Conservation (phyloP, 441 rosid species). For the Bocquillonia castaneifolia region DNA sequence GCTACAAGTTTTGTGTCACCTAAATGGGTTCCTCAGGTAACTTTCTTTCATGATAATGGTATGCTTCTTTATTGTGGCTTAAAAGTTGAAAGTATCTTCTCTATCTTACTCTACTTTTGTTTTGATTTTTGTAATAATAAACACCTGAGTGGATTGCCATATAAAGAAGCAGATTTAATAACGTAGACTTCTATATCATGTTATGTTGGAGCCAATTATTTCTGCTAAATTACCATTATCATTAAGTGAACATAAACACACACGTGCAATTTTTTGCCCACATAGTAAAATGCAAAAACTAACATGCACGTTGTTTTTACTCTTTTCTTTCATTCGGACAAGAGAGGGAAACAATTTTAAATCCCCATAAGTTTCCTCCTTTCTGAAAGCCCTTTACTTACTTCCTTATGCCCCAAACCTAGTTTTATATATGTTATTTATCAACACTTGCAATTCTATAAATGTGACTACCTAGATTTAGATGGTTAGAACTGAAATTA, state of each 20-base stretch:
- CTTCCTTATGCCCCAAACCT: neutral
- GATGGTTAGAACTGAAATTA: neutral
- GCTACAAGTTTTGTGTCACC: slow-evolving; percentile 99
- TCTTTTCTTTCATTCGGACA: neutral
- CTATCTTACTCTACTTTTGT: neutral
- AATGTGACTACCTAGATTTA: neutral
- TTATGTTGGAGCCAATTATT: neutral
- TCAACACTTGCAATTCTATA: neutral
- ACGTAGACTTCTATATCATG: neutral
- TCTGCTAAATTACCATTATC: neutral
- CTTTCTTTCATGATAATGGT: slow-evolving; percentile 5
- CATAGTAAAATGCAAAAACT: no score
- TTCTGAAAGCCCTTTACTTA: neutral
- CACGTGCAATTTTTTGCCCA: no score
- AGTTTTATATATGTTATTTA: neutral
- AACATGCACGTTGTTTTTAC: neutral
- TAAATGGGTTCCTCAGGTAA: slow-evolving; percentile 98
- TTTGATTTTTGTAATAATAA: neutral
- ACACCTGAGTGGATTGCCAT: neutral
- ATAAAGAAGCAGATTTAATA: neutral
- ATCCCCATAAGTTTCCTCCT: neutral
- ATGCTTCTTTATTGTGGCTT: neutral
- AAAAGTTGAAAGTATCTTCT: neutral
- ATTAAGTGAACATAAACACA: no score
- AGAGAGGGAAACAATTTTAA: neutral